phyloP scores from a whole-genome alignment of 805 yeast genomes.

The Wickerhamomyces strasburgensis region DNA sequence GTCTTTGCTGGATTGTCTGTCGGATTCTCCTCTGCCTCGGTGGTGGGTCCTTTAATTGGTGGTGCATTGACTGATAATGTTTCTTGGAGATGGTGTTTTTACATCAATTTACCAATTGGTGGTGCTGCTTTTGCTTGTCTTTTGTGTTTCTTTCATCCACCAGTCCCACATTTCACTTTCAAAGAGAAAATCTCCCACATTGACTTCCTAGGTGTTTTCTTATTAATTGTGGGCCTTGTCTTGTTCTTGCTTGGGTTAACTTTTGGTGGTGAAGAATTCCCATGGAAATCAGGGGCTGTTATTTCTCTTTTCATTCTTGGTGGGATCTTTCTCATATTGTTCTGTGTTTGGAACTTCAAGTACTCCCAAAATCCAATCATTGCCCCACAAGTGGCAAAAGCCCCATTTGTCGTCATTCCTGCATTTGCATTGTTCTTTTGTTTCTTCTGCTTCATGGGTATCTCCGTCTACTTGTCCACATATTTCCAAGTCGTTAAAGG shows the following conservation, averaged over 20 bases:
- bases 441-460: conserved; percentile 36
- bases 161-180: conserved; percentile 36
- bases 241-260: conserved; percentile 45
- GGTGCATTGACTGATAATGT: conserved; percentile 56
- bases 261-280: conserved; percentile 46
- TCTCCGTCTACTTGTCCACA: conserved; percentile 34
- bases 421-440: conserved; percentile 29
- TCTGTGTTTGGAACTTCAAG: conserved; percentile 14
- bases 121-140: conserved; percentile 41
- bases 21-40: conserved; percentile 45
- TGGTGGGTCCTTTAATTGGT: conserved; percentile 60
- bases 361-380: conserved; percentile 16
- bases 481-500: conserved; percentile 47
- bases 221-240: conserved; percentile 40
- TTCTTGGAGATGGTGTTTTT: conserved; percentile 78
- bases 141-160: conserved; percentile 41
- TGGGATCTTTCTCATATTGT: conserved; percentile 4
- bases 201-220: conserved; percentile 45
- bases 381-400: conserved; percentile 38
- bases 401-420: conserved; percentile 31
- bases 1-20: conserved; percentile 20
- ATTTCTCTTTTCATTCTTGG: conserved; percentile 40
- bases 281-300: conserved; percentile 55
- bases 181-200: conserved; percentile 35
- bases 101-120: conserved; percentile 63